Base-by-base conservation (phyloP, 371 early-diverging fungal species). In the Polyrhizophydium stewartii region DNA sequence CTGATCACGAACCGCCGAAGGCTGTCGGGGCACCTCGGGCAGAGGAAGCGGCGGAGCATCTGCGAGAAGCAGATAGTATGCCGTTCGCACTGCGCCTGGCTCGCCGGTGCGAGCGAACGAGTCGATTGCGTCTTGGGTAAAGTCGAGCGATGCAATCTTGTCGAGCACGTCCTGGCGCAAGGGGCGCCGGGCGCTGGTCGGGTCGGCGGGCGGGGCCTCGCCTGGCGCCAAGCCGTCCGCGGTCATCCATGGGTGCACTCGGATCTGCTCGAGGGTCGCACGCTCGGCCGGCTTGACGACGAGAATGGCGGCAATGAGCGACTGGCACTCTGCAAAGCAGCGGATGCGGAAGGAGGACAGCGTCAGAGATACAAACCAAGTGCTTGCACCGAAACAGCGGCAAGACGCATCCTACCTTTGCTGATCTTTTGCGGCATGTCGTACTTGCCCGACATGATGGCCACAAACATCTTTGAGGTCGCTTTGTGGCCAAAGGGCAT, bases 401-500 rank as follows among this genome's bases (percentile, higher is more conserved):
- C 16, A 27, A 10, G 24, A 17, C 28, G 27, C 32, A 55, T 27
- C 50, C 6, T 52, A 73, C 71, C 72, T 52, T 43, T 33, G 25
- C 64, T 53, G 25, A 69, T 33, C 13, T 25, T 37, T 1, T 62
- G 62, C 9, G 79, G 76, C 27, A 72, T 59, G 25, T 56, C 50
- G 56, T 64, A 69, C 32, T 66, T 64, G 7, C 65, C 74, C 6
- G 63, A 51, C 67, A 79, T 73, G 32, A 87, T 85, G 62, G 75
- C 76, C 9, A 68, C 59, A 58, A 80, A 83, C 61, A 85, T 70
- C 30, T 59, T 63, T 2, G 65, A 62, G 58, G 79, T 62, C 60
- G 79, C 66, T 55, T 73, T 64, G 45, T 85, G 87, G 65, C 93
- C 92, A 72, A 94, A 96, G 3, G 97, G 97, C 19, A 93, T 87